Conservation (phyloP, 2,329 filamentous ascomycete species). For the Phaeosphaeriaceae sp. region DNA sequence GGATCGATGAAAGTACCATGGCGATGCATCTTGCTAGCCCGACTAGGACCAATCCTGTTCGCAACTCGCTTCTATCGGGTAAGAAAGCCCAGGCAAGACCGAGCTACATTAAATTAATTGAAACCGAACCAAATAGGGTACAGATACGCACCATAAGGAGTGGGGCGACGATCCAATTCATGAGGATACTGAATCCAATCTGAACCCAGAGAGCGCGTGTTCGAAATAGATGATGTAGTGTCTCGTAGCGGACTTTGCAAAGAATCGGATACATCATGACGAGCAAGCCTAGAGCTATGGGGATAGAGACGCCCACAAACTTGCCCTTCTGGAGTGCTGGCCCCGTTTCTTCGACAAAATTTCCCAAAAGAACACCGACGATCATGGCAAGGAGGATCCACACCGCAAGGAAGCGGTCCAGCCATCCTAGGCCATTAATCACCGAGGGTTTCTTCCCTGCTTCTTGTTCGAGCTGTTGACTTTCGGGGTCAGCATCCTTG, state of each 20-base stretch:
- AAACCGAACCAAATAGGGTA: not conserved
- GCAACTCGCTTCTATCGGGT: constrained; percentile 43
- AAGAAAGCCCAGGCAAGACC: constrained; percentile 64
- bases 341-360: constrained; percentile 69
- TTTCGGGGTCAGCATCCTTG: too few species aligned
- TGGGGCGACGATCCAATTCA: constrained; percentile 87
- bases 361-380: constrained; percentile 58
- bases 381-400: constrained; percentile 79
- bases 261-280: constrained; percentile 92
- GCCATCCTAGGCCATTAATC: constrained; percentile 45
- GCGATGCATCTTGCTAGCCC: constrained; percentile 81
- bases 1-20: constrained; percentile 62
- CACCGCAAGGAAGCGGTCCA: constrained; percentile 14
- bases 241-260: constrained; percentile 79
- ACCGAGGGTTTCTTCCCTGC: constrained; percentile 6
- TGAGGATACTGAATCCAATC: constrained; percentile 71
- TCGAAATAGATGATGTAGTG: constrained; percentile 67
- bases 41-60: constrained; percentile 73
- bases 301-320: constrained; percentile 71
- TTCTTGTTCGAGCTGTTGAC: constrained; percentile 5
- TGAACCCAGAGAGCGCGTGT: constrained; percentile 72
- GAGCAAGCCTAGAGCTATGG: constrained; percentile 76
- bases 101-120: constrained; percentile 52
- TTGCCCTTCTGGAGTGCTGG: constrained; percentile 69
- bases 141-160: constrained; percentile 70